These are phyloP conservation scores for Pascua guehoae DNA, from an alignment of 1,284 basidiomycete species.

Conservation along the genomic window DNA sequence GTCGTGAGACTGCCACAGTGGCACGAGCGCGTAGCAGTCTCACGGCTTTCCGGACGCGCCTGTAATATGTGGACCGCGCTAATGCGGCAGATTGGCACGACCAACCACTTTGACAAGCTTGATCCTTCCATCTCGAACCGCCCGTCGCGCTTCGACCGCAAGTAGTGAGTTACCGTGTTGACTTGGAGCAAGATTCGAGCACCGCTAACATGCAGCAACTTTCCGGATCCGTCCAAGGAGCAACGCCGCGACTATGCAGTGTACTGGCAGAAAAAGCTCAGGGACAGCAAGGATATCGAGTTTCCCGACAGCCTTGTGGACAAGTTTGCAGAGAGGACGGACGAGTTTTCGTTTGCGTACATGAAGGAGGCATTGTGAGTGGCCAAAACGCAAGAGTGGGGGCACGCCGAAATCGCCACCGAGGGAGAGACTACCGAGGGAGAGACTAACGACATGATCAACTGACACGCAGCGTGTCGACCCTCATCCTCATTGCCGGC, in stretches of 20 bases:
- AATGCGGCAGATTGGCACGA: slow-evolving; percentile 59
- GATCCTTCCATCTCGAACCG: slow-evolving; percentile 69
- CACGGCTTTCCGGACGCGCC: too few relatives aligned
- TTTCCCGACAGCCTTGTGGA: slow-evolving; percentile 64
- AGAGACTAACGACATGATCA: neutral
- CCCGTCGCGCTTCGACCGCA: slow-evolving; percentile 77
- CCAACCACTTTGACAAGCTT: slow-evolving; percentile 74
- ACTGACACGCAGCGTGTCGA: slow-evolving; percentile 26
- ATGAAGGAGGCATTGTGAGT: slow-evolving; percentile 78
- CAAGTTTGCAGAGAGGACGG: slow-evolving; percentile 60
- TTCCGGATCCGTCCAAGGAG: slow-evolving; percentile 58
- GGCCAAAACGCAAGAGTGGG: too few relatives aligned
- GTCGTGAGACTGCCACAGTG: too few relatives aligned
- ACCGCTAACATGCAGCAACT: slow-evolving; percentile 34
- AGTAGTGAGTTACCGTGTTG: slow-evolving; percentile 59
- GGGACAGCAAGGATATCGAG: slow-evolving; percentile 57
- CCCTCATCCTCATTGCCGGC: slow-evolving; percentile 29
- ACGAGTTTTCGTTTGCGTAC: slow-evolving; percentile 72
- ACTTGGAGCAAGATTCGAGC: too few relatives aligned
- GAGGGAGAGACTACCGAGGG: too few relatives aligned
- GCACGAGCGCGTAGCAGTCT: too few relatives aligned
- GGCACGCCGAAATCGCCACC: too few relatives aligned
- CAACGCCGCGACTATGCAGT: slow-evolving; percentile 63
- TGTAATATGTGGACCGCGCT: too few relatives aligned
- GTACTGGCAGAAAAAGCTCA: slow-evolving; percentile 74